phyloP scores from a whole-genome alignment of 805 yeast genomes.

The Clavispora vitiphila region DNA sequence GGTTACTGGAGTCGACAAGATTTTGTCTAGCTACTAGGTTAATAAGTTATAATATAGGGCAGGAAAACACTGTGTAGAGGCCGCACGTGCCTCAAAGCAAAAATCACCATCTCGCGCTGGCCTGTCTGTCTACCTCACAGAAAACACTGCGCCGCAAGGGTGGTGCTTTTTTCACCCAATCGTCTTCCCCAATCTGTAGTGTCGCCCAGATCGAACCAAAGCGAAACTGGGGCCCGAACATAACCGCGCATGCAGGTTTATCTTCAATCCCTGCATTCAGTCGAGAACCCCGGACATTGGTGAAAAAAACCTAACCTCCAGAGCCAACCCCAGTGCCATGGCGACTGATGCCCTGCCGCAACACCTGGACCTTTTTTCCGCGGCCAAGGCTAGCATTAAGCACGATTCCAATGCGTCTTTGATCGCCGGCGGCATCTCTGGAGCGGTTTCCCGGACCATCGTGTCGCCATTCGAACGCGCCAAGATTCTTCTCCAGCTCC shows the following conservation, averaged over 20 bases:
- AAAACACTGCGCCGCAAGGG: no score
- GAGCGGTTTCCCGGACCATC: slow-evolving; percentile 80
- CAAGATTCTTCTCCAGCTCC: slow-evolving; percentile 86
- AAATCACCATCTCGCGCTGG: no score
- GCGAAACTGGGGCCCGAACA: no score
- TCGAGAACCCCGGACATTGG: not conserved
- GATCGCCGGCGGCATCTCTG: slow-evolving; percentile 70
- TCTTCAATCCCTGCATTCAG: no score
- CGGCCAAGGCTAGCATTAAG: slow-evolving; percentile 24
- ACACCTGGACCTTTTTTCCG: not conserved
- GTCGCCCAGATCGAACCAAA: no score
- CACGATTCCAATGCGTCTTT: slow-evolving; percentile 58
- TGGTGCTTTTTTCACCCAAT: no score
- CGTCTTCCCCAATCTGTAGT: no score
- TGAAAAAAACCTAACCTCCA: not conserved
- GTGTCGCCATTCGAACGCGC: slow-evolving; percentile 95
- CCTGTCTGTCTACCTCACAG: no score
- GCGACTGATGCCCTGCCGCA: slow-evolving; percentile 1
- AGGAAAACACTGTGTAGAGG: not conserved
- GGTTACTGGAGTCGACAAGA: slow-evolving; percentile 37
- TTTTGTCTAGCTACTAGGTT: slow-evolving; percentile 28
- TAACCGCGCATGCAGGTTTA: no score
- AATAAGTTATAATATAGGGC: not conserved
- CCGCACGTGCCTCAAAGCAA: no score
- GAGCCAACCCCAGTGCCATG: not conserved